Evolutionary conservation across 1,139 yeast genomes (phyloP).

Genomic region (Debaryomyces nepalensis): DNA sequence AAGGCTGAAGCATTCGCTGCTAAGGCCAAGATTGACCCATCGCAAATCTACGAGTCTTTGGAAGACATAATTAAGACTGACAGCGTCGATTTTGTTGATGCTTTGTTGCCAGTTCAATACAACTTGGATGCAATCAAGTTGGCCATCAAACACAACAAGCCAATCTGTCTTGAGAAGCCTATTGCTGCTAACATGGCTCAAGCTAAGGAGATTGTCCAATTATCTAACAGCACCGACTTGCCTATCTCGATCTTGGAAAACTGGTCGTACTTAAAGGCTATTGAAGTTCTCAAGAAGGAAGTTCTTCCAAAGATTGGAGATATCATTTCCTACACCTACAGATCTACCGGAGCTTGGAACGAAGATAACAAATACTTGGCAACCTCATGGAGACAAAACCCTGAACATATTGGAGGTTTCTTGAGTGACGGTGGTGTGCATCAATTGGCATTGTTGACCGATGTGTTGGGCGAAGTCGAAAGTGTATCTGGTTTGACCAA

Average conservation of each 20-base stretch:
- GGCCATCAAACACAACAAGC: constrained; percentile 73
- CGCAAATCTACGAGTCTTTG: constrained; percentile 63
- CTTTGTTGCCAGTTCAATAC: constrained; percentile 81
- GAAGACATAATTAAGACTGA: constrained; percentile 69
- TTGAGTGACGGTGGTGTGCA: constrained; percentile 96
- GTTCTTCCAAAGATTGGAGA: constrained; percentile 74
- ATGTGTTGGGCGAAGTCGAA: constrained; percentile 75
- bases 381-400: constrained; percentile 85
- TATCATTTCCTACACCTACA: constrained; percentile 75
- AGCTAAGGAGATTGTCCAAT: constrained; percentile 74
- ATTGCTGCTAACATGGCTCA: constrained; percentile 83
- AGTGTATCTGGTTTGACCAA: constrained; percentile 72
- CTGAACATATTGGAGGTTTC: constrained; percentile 90
- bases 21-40: constrained; percentile 53
- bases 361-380: constrained; percentile 64
- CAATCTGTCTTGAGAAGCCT: constrained; percentile 85
- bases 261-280: constrained; percentile 72
- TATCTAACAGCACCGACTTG: constrained; percentile 59
- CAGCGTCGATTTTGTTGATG: constrained; percentile 76
- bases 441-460: constrained; percentile 84
- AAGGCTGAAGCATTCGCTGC: constrained; percentile 85
- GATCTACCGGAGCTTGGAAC: constrained; percentile 80
- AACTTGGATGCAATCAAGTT: constrained; percentile 69
- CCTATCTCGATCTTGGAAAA: constrained; percentile 85
- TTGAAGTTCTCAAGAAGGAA: constrained; percentile 53